A percentile compares a stretch with the other conserved stretches of the same genome.
These are phyloP conservation scores for Acanthamoeba lenticulata DNA, from an alignment of 208 protist genomes.

Conservation along the genomic window DNA sequence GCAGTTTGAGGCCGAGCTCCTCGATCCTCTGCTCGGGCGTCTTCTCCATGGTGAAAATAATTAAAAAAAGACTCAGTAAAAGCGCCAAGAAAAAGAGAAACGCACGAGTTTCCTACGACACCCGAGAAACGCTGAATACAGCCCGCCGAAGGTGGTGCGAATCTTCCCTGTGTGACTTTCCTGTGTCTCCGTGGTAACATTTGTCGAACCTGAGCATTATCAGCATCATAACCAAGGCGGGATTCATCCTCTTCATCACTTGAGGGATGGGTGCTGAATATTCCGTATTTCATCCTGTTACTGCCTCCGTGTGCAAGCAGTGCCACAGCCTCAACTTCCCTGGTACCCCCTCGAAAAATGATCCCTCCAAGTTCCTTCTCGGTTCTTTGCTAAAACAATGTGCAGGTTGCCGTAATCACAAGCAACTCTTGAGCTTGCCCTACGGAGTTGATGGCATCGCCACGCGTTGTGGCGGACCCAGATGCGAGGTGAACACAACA, in stretches of 20 bases:
- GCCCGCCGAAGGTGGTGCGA: too few species aligned
- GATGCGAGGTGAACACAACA: not conserved
- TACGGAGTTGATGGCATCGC: not conserved
- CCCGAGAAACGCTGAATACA: too few species aligned
- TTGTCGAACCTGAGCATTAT: too few species aligned
- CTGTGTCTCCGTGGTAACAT: too few species aligned
- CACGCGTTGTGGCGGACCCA: not conserved
- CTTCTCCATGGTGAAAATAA: not conserved
- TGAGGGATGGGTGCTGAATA: not conserved
- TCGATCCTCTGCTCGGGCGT: constrained; percentile 9
- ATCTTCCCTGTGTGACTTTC: too few species aligned
- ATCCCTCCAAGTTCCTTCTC: not conserved
- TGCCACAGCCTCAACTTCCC: not conserved
- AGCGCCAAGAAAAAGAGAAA: too few species aligned
- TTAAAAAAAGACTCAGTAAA: too few species aligned
- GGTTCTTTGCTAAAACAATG: too few species aligned
- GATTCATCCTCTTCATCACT: too few species aligned
- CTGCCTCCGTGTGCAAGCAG: not conserved
- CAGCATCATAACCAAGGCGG: too few species aligned
- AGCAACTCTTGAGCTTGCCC: not conserved
- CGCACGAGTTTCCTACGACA: too few species aligned
- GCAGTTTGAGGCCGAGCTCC: not conserved
- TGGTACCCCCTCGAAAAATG: not conserved
- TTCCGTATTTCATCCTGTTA: not conserved
- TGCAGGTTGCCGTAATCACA: not conserved